Base-by-base conservation (phyloP, 306 rosid genomes). In the Quercus variabilis region DNA sequence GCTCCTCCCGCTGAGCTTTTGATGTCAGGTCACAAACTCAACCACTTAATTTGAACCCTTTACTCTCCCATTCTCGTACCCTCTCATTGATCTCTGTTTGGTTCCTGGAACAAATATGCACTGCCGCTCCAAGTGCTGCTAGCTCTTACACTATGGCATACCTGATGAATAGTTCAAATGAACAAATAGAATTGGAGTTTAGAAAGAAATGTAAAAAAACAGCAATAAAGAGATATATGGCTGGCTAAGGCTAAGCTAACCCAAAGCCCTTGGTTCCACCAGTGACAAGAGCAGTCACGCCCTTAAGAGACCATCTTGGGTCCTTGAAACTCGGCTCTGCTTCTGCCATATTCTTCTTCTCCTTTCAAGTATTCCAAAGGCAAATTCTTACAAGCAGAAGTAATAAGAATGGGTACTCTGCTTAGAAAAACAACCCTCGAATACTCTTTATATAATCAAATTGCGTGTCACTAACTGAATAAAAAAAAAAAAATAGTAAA, bases 181-280 rank as follows among this genome's bases (percentile, higher is more conserved):
- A 33, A 33, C 38, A 33, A n/a, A 26, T 2, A 56, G 3, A 49
- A 12, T 23, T 6, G 6, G 59, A 3, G 1, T 33, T 52, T 3
- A n/a, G 3, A n/a, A 31, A 60, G 5, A 26, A n/a, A n/a, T 11
- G 58, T 20, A 6, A 8, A 17, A 62, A 2, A 64, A 15, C 43
- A 26, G 19, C 49, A 10, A 71, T 12, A 4, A 25, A 74, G 7
- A 30, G 60, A 28, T 28, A 9, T 2, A 26, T 62, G 71, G 49
- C 18, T 60, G 63, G 31, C 33, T 18, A 65, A 7, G 49, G 38
- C 38, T 5, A 33, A 33, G 38, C 77, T 21, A 12, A 86, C 87
- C 87, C 92, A 18, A 86, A 82, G 76, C 90, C 92, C 56, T 76
- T 81, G 52, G 85, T 83, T 67, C 92, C 90, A 10, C 90, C 87